Evolutionary conservation across 108 stramenopile genomes (phyloP), one percentile per base, ranked within the genome.

Genomic region (Schizochytrium sp.): DNA sequence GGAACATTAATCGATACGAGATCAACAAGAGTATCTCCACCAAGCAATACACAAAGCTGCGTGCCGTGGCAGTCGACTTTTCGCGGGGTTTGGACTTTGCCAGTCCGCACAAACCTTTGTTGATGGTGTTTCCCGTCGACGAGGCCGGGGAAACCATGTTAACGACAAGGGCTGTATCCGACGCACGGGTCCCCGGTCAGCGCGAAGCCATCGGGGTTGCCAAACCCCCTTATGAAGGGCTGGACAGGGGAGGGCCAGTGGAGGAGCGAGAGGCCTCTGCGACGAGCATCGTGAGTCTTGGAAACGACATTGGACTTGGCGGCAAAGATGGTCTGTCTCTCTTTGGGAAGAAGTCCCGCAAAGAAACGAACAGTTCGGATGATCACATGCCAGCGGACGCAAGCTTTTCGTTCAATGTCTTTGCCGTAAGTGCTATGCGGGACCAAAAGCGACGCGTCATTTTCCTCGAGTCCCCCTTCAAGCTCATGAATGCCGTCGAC

Each of bases 1-100:
- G 4, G 28, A 53, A 47, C 3, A 53, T 83, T 23, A 83, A 83
- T 23, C 76, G 51, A 6, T 53, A 83, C n/a, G 51, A 83, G 48
- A 83, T 83, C 76, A 83, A 53, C 76, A 83, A 83, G 76, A 28
- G 45, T 12, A 83, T 83, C 51, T 83, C 76, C 45, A 21, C 45
- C 6, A 47, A 53, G 45, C 45, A 23, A 12, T 47, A 12, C 45
- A 83, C 48, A 0, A 53, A 53, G 76, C 76, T 83, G 45, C 76
- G 76, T 43, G 45, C 76, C 10, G 76, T 83, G n/a, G 76, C 76
- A 53, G 48, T 83, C 51, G 51, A 83, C 76, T 83, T 83, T 23
- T 83, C 76, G n/a, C 48, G n/a, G 6, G 76, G 76, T 6, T 45
- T 83, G 10, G 76, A 83, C 4, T 83, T 83, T 28, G 48, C 45